Evolutionary conservation across 176 grass and related monocot genomes (phyloP).

Genomic region (Dendrocalamus sinicus): DNA sequence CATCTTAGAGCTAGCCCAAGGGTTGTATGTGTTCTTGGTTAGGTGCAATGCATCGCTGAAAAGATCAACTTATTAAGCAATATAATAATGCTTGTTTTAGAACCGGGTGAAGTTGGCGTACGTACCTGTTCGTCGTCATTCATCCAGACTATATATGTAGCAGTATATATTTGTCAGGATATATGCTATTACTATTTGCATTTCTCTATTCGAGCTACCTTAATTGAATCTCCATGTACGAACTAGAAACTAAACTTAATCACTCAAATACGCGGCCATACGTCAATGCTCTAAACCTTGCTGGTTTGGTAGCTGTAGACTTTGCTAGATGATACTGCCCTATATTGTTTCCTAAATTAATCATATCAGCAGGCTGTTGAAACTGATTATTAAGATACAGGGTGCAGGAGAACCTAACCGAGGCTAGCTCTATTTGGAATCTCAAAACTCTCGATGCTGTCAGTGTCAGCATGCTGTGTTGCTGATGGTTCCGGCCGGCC

Average conservation of each 20-base stretch:
- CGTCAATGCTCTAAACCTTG: not conserved
- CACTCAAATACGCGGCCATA: constrained; percentile 27
- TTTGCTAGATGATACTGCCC: not conserved
- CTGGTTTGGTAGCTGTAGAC: not conserved
- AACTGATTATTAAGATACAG: not conserved
- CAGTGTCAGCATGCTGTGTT: not conserved
- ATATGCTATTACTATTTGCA: too few species aligned
- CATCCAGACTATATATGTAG: not conserved
- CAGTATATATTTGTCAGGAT: not conserved
- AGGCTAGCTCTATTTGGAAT: not conserved
- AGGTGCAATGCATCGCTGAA: constrained; percentile 23
- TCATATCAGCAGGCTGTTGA: not conserved
- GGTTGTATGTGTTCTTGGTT: not conserved
- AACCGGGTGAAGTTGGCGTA: not conserved
- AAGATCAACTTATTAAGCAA: not conserved
- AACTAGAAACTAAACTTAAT: not conserved
- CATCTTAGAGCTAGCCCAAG: constrained; percentile 8
- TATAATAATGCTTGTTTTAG: not conserved
- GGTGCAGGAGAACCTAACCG: not conserved
- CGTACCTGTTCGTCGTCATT: not conserved
- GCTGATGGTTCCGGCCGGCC: not conserved
- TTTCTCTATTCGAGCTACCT: not conserved
- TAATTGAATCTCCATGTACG: not conserved
- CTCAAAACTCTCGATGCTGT: not conserved
- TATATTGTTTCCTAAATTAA: constrained; percentile 2